Percentiles rank a stretch among this genome's conserved stretches.
Conservation (phyloP, 2,329 filamentous ascomycete genomes). For the Domatiomyces globalis region DNA sequence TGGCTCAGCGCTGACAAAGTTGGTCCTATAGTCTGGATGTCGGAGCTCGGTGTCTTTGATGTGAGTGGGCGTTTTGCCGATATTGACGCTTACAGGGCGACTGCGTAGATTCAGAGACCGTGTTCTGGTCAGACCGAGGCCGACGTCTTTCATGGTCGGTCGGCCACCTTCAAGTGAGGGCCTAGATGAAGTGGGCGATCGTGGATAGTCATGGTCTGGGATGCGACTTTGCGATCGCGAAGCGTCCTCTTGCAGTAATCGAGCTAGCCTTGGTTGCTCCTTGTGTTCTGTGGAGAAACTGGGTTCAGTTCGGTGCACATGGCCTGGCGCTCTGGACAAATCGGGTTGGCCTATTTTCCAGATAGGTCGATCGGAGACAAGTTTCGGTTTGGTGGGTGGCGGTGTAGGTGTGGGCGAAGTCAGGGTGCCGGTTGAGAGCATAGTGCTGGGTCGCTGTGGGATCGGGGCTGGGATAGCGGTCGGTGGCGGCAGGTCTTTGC, state of each 20-base stretch:
- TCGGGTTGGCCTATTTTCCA: background rate
- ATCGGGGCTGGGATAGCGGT: constrained; percentile 17
- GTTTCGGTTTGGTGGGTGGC: constrained; percentile 25
- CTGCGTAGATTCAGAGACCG: constrained; percentile 52
- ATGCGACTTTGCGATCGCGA: constrained; percentile 9
- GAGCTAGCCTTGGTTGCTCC: constrained; percentile 23
- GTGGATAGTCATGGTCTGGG: constrained; percentile 23
- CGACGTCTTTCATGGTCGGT: constrained; percentile 48
- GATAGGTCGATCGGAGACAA: constrained; percentile 29
- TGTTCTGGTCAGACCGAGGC: constrained; percentile 43
- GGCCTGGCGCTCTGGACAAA: constrained; percentile 16
- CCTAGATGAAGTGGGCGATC: constrained; percentile 43
- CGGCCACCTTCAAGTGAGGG: constrained; percentile 59
- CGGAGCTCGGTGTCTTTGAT: constrained; percentile 57
- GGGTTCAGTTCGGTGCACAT: constrained; percentile 34
- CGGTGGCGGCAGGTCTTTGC: constrained; percentile 5
- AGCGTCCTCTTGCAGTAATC: constrained; percentile 20
- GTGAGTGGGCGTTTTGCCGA: constrained; percentile 71
- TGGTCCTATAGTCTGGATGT: constrained; percentile 10
- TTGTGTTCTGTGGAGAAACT: constrained; percentile 12
- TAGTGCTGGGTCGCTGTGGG: constrained; percentile 34
- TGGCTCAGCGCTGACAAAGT: constrained; percentile 11
- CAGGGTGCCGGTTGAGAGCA: constrained; percentile 68
- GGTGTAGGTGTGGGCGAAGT: constrained; percentile 39
- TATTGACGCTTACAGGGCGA: constrained; percentile 67